Conservation (phyloP, 768 basidiomycete genomes). For the Rhizopogon rudus region DNA sequence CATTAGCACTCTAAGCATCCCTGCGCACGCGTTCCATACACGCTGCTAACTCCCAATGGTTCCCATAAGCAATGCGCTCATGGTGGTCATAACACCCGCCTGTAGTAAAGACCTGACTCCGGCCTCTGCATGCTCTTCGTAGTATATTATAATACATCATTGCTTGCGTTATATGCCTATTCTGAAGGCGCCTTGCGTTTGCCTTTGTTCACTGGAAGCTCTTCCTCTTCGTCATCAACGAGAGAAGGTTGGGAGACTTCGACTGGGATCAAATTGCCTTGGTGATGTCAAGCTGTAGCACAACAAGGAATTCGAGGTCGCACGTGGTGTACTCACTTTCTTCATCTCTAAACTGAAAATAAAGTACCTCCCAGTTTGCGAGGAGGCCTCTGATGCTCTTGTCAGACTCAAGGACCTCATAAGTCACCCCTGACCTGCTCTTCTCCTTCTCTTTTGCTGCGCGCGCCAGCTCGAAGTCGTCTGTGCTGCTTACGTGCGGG, state of each 20-base stretch:
- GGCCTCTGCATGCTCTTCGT: background rate
- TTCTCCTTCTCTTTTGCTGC: conserved; percentile 47
- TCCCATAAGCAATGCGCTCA: conserved; percentile 24
- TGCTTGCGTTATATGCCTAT: conserved; percentile 3
- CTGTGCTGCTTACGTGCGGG: conserved; percentile 29
- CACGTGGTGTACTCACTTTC: conserved; percentile 43
- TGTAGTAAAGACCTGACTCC: no score
- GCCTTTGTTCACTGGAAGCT: conserved; percentile 39
- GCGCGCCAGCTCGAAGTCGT: conserved; percentile 65
- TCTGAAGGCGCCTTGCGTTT: conserved; percentile 54
- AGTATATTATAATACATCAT: background rate
- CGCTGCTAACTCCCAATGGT: no score
- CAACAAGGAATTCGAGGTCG: background rate
- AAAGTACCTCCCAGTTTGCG: conserved; percentile 63
- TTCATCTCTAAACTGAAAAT: conserved; percentile 60
- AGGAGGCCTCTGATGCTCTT: conserved; percentile 46
- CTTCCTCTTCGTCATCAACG: conserved; percentile 58
- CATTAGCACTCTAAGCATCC: no score
- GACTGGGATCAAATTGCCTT: conserved; percentile 59
- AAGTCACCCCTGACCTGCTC: conserved; percentile 34
- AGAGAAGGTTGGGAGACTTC: conserved; percentile 53
- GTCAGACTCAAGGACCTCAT: conserved; percentile 43
- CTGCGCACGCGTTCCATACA: no score
- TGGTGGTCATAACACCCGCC: conserved; percentile 32
- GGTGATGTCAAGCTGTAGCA: conserved; percentile 1